phyloP scores from a whole-genome alignment of 2,329 filamentous ascomycete genomes.

The Beauveria australis region DNA sequence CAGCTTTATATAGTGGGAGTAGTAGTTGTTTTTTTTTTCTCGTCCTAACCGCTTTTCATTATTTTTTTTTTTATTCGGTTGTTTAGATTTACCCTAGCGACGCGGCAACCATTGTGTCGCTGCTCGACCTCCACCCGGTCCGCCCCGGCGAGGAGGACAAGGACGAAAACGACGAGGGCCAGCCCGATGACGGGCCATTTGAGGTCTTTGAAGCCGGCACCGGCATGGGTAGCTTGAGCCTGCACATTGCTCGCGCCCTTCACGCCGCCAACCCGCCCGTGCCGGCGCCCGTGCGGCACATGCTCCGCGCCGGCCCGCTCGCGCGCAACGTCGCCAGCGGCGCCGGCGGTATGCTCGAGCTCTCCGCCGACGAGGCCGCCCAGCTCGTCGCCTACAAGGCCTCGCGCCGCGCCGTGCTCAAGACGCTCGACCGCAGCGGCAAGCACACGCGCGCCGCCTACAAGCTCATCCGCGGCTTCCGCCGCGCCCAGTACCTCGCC shows the following conservation, averaged over 20 bases:
- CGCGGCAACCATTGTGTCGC: constrained; percentile 64
- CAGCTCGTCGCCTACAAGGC: constrained; percentile 36
- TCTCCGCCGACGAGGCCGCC: constrained; percentile 15
- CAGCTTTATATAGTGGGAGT: no score
- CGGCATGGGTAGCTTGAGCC: constrained; percentile 71
- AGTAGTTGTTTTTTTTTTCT: no score
- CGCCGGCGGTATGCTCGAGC: constrained; percentile 17
- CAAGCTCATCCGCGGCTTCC: constrained; percentile 57
- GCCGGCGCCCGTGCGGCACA: constrained; percentile 18
- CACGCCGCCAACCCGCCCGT: constrained; percentile 59
- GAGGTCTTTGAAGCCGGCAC: constrained; percentile 81
- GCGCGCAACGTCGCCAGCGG: constrained; percentile 8
- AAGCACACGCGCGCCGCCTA: constrained; percentile 58
- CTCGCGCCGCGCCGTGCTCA: constrained; percentile 60
- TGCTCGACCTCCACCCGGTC: constrained; percentile 64
- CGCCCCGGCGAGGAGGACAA: constrained; percentile 22
- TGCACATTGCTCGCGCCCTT: constrained; percentile 67
- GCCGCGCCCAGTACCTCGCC: constrained; percentile 58
- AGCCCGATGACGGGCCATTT: constrained; percentile 31
- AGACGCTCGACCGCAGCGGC: constrained; percentile 60
- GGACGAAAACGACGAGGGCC: constrained; percentile 23
- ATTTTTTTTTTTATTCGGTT: no score
- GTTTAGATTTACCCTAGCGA: constrained; percentile 60
- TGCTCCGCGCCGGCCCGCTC: constrained; percentile 20
- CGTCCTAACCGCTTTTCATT: not conserved